Evolutionary conservation across 2,329 filamentous ascomycete species (phyloP), one percentile per base, ranked within the genome.

Genomic region (Scedosporium apiospermum): DNA sequence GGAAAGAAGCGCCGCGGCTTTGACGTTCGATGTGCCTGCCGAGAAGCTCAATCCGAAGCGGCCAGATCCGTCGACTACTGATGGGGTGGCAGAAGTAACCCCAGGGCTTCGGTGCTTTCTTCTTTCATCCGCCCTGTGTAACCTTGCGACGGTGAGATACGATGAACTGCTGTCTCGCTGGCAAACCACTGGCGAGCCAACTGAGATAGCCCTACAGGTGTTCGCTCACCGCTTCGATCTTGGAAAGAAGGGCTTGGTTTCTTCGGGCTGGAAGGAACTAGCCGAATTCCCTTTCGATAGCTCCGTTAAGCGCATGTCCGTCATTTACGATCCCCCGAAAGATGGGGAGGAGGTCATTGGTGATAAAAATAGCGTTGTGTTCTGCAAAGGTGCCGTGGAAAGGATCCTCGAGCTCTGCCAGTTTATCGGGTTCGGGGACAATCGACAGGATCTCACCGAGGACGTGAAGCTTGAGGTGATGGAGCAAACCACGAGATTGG

Each of bases 221-320:
- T 89, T 92, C 67, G 82, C 88, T 2, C 83, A 86, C 67, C 85
- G 89, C 46, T 90, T 91, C 70, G 76, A 80, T 57, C 76, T 77
- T 26, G 82, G 83, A 49, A 85, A 84, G 71, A 82, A 82, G 68
- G 69, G 71, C 1, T 73, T 85, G 2, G 79, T 82, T 63, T 72
- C 68, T 2, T 70, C 75, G 4, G 81, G 81, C n/a, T 88, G 86
- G 84, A 82, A 81, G 66, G 81, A 87, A 68, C 72, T 87, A 1
- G 82, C 85, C 61, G 89, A 92, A 69, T 90, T 89, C 65, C 88
- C 88, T n/a, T 93, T 92, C 69, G 88, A 92, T 72, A 90, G 87
- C 63, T 82, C 82, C 68, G 85, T 91, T 71, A 92, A 92, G 80
- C 86, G 87, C 68, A 92, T 92, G 89, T 89, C 87, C 7, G 88